Percentiles rank a stretch among this genome's conserved stretches.
Evolutionary conservation across 306 rosid species (phyloP).

Genomic region (Abrus pulchellus): DNA sequence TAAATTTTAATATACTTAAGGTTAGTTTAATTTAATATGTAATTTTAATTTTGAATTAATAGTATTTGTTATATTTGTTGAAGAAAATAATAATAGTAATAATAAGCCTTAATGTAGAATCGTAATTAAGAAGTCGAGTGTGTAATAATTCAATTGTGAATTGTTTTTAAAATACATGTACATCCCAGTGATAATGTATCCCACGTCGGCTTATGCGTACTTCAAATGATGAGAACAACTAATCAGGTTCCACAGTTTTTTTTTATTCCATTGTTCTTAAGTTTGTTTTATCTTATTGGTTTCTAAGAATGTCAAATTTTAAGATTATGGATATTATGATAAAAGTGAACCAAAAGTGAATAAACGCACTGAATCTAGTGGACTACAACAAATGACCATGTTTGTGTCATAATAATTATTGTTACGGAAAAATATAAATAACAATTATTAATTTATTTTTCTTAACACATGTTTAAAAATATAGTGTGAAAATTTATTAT

Average conservation of each 20-base stretch:
- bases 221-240: conserved; percentile 43
- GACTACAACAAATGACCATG: conserved; percentile 50
- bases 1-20: no score
- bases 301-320: conserved; percentile 41
- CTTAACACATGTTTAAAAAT: no score
- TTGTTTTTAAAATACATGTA: neutral
- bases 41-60: no score
- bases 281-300: conserved; percentile 22
- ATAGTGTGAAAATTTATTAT: no score
- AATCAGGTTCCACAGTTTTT: neutral
- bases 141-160: neutral
- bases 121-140: no score
- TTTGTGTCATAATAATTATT: neutral
- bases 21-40: no score
- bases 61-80: no score
- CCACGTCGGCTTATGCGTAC: neutral
- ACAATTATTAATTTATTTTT: no score
- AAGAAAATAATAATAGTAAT: no score
- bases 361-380: conserved; percentile 49
- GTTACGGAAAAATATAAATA: no score
- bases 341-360: conserved; percentile 31
- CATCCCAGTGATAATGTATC: neutral
- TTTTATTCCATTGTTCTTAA: neutral
- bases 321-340: conserved; percentile 27
- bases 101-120: no score